Evolutionary conservation across 2,329 filamentous ascomycete species (phyloP).

Genomic region (Nigrograna mackinnonii): DNA sequence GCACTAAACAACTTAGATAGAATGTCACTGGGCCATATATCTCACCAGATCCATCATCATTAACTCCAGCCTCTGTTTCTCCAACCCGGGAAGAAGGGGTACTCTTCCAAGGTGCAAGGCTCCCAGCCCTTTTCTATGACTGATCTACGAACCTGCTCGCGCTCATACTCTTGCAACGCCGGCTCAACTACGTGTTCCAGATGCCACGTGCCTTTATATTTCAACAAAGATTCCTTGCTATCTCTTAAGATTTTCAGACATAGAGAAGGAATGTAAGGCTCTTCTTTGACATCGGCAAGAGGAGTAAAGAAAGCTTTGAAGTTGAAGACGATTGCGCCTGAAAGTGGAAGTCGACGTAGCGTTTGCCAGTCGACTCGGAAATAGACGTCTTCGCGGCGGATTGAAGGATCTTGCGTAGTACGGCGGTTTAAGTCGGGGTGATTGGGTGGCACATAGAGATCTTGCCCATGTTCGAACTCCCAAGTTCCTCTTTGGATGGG

Average conservation of each 20-base stretch:
- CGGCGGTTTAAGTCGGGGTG: constrained; percentile 67
- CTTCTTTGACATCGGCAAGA: constrained; percentile 68
- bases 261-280: constrained; percentile 73
- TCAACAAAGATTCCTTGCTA: constrained; percentile 71
- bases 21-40: too few species aligned
- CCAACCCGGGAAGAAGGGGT: constrained; percentile 78
- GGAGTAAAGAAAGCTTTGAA: constrained; percentile 88
- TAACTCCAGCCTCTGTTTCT: too few species aligned
- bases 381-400: constrained; percentile 63
- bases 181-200: constrained; percentile 74
- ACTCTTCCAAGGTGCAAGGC: constrained; percentile 70
- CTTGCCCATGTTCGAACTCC: constrained; percentile 76
- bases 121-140: constrained; percentile 66
- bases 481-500: constrained; percentile 85
- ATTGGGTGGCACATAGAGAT: constrained; percentile 74
- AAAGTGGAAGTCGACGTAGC: constrained; percentile 75
- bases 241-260: constrained; percentile 70
- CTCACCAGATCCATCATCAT: too few species aligned
- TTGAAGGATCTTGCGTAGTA: constrained; percentile 57
- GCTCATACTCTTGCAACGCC: constrained; percentile 63
- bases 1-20: too few species aligned
- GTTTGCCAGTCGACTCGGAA: constrained; percentile 90
- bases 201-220: constrained; percentile 83
- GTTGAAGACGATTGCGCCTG: constrained; percentile 78
- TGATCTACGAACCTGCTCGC: constrained; percentile 67